These are phyloP conservation scores for Immersiella caudata DNA, from an alignment of 495 filamentous ascomycete genomes.

Conservation along the genomic window DNA sequence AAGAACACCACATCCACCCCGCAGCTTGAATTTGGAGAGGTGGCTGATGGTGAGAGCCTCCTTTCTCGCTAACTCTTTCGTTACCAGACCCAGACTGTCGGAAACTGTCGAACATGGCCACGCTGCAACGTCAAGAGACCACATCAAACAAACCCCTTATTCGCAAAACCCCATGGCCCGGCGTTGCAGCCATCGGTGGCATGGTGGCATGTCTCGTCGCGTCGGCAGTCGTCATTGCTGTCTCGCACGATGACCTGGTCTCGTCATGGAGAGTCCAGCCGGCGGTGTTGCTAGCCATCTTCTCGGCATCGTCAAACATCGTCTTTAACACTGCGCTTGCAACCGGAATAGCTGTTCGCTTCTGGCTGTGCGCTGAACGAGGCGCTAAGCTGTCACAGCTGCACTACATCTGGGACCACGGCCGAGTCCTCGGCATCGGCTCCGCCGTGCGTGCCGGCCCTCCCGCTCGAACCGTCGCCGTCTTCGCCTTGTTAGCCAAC, in stretches of 20 bases:
- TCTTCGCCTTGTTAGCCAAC: conserved; percentile 18
- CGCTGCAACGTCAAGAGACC: not conserved
- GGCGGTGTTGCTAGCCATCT: conserved; percentile 25
- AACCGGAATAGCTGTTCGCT: conserved; percentile 24
- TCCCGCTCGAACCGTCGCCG: conserved; percentile 15
- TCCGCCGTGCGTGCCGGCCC: conserved; percentile 22
- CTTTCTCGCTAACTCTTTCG: not conserved
- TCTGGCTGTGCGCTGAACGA: conserved; percentile 18
- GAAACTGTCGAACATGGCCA: not conserved
- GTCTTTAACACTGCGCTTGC: conserved; percentile 22
- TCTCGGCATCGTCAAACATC: conserved; percentile 23
- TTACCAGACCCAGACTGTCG: not conserved
- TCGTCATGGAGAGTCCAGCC: conserved; percentile 16
- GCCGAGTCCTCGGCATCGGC: conserved; percentile 17
- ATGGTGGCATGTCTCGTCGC: conserved; percentile 3
- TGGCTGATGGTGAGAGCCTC: not conserved
- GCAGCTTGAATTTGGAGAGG: not conserved
- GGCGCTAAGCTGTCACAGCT: conserved; percentile 22
- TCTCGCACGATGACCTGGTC: conserved; percentile 16
- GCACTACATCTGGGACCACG: conserved; percentile 30
- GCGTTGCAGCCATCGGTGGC: conserved; percentile 2
- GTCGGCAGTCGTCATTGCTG: conserved; percentile 16
- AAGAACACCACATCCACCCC: not conserved
- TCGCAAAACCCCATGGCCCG: conserved; percentile 14
- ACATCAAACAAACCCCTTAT: not conserved